Percentiles rank a stretch among this genome's conserved stretches.
Evolutionary conservation across 2,329 filamentous ascomycete species (phyloP).

Genomic region (Penicillium occitanis): DNA sequence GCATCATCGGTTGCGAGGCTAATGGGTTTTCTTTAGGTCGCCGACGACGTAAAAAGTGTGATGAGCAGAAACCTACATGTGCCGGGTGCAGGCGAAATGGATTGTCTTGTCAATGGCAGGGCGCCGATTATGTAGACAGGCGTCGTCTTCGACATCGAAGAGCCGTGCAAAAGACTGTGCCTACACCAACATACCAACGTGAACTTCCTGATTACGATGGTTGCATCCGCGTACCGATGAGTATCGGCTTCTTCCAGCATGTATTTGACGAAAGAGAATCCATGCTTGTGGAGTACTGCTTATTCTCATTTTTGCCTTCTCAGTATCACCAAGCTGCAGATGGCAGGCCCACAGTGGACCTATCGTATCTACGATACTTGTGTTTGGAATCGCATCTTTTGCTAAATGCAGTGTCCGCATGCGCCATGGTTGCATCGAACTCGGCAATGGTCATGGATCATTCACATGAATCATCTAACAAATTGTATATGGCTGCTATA

Average conservation of each 20-base stretch:
- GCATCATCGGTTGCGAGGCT: background rate
- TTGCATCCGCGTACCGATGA: background rate
- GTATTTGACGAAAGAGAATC: slow-evolving; percentile 1
- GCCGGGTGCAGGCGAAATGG: slow-evolving; percentile 9
- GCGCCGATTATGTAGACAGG: slow-evolving; percentile 7
- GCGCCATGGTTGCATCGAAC: background rate
- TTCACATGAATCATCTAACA: background rate
- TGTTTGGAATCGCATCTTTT: slow-evolving; percentile 17
- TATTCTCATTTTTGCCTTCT: slow-evolving; percentile 15
- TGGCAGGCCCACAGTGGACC: slow-evolving; percentile 11
- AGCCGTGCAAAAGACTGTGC: background rate
- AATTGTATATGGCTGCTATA: slow-evolving; percentile 15
- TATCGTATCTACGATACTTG: slow-evolving; percentile 19
- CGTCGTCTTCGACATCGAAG: slow-evolving; percentile 11
- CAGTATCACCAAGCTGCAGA: slow-evolving; percentile 19
- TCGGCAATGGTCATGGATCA: background rate
- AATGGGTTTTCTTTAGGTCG: background rate
- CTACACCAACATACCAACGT: background rate
- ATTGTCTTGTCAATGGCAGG: slow-evolving; percentile 14
- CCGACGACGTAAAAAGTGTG: slow-evolving; percentile 18
- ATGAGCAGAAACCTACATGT: slow-evolving; percentile 13
- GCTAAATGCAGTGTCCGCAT: slow-evolving; percentile 18
- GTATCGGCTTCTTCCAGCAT: background rate
- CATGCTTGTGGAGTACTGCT: slow-evolving; percentile 14
- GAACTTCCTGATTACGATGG: background rate